Conservation (phyloP, 2,329 filamentous ascomycete genomes). For the Fusarium sulawesiense region DNA sequence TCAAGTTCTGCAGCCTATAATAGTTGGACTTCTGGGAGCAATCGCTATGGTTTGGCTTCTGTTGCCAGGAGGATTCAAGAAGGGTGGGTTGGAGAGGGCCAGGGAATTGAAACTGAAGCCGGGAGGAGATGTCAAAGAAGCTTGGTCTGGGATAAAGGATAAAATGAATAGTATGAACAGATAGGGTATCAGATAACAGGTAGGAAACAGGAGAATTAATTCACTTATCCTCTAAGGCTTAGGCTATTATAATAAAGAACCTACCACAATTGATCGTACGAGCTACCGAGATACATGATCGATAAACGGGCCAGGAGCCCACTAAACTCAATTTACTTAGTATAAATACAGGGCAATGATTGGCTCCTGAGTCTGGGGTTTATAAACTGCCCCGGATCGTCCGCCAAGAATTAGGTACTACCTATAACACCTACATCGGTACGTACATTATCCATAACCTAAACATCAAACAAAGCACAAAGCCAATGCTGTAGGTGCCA, state of each 20-base stretch:
- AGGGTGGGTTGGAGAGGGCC: constrained; percentile 56
- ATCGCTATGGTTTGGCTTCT: constrained; percentile 60
- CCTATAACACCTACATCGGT: neutral
- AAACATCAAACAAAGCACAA: neutral
- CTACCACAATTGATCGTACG: no score
- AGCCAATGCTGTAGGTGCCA: neutral
- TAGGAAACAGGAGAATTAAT: no score
- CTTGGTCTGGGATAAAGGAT: constrained; percentile 29
- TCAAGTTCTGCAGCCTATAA: constrained; percentile 66
- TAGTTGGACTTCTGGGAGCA: constrained; percentile 60
- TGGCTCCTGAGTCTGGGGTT: constrained; percentile 7
- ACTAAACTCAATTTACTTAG: constrained; percentile 5
- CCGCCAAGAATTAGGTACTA: constrained; percentile 5
- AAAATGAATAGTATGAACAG: neutral
- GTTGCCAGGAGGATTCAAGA: constrained; percentile 55
- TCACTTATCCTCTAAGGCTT: no score
- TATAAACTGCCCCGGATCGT: constrained; percentile 1
- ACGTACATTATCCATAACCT: neutral
- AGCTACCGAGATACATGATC: no score
- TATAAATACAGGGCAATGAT: neutral
- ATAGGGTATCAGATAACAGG: neutral
- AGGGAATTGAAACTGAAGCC: constrained; percentile 52
- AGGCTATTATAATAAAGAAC: no score
- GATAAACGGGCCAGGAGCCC: neutral
- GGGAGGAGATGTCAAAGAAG: constrained; percentile 48